phyloP scores from a whole-genome alignment of 1,139 yeast species.

The Saccharomycopsis hybrid region DNA sequence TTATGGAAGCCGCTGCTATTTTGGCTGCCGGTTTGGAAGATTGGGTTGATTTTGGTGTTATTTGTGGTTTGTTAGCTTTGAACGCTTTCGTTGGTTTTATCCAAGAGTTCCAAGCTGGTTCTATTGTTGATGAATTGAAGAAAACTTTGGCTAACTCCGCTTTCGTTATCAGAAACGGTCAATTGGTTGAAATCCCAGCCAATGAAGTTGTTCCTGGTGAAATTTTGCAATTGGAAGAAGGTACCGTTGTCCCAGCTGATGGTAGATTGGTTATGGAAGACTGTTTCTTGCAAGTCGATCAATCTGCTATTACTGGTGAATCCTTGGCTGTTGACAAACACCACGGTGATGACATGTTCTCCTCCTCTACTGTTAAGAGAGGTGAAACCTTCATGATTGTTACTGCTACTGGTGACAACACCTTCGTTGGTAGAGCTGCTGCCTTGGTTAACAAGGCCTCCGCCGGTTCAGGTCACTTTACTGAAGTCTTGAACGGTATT shows the following conservation, averaged over 20 bases:
- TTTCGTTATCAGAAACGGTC: slow-evolving; percentile 78
- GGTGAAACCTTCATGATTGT: slow-evolving; percentile 97
- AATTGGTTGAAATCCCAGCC: slow-evolving; percentile 65
- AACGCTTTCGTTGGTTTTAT: slow-evolving; percentile 95
- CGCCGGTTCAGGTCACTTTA: slow-evolving; percentile 92
- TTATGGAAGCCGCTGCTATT: slow-evolving; percentile 97
- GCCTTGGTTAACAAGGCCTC: slow-evolving; percentile 94
- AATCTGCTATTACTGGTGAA: slow-evolving; percentile 98
- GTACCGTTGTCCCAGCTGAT: slow-evolving; percentile 93
- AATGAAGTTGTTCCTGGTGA: slow-evolving; percentile 92
- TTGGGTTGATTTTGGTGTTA: slow-evolving; percentile 99
- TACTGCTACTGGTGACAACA: slow-evolving; percentile 91
- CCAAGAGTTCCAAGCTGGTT: slow-evolving; percentile 74
- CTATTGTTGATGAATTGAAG: slow-evolving; percentile 39
- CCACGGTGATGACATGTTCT: slow-evolving; percentile 81
- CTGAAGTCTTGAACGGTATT: slow-evolving; percentile 96
- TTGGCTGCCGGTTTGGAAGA: slow-evolving; percentile 97
- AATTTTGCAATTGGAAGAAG: slow-evolving; percentile 86
- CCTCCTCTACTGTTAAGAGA: slow-evolving; percentile 93
- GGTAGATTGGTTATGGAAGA: slow-evolving; percentile 90
- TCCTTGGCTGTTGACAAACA: slow-evolving; percentile 93
- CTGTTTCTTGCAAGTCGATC: slow-evolving; percentile 88
- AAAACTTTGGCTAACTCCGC: slow-evolving; percentile 57
- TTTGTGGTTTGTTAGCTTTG: slow-evolving; percentile 78
- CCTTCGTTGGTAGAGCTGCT: slow-evolving; percentile 95